Evolutionary conservation across 2,329 filamentous ascomycete species (phyloP).

Genomic region (Fusarium sp.): DNA sequence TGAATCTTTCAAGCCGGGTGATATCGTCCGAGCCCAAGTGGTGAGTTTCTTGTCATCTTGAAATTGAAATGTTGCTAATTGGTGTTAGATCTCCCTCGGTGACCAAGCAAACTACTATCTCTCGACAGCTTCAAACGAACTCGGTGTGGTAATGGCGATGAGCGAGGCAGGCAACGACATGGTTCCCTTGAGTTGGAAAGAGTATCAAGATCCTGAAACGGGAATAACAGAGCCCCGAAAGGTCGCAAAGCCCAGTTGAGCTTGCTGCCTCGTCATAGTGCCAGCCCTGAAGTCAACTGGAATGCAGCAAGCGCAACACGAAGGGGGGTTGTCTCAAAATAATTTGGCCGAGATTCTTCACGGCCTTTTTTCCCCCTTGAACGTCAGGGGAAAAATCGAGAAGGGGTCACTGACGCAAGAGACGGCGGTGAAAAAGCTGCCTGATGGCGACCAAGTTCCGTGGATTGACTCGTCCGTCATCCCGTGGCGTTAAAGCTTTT

Average conservation of each 20-base stretch:
- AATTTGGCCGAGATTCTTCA: slow-evolving; percentile 13
- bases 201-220: slow-evolving; percentile 87
- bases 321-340: slow-evolving; percentile 26
- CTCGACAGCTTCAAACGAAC: slow-evolving; percentile 89
- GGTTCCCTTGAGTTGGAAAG: slow-evolving; percentile 95
- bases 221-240: slow-evolving; percentile 84
- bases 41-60: slow-evolving; percentile 57
- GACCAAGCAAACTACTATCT: slow-evolving; percentile 97
- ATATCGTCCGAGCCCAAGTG: slow-evolving; percentile 88
- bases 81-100: slow-evolving; percentile 79
- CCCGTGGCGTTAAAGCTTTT: slow-evolving; percentile 24
- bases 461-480: background rate
- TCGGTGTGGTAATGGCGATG: slow-evolving; percentile 92
- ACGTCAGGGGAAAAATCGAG: slow-evolving; percentile 1
- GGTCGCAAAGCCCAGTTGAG: slow-evolving; percentile 91
- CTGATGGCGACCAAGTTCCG: slow-evolving; percentile 18
- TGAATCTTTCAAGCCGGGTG: slow-evolving; percentile 91
- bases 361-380: background rate
- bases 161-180: slow-evolving; percentile 91
- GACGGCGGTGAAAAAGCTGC: background rate
- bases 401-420: background rate
- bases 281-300: slow-evolving; percentile 18
- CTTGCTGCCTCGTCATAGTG: slow-evolving; percentile 10
- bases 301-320: slow-evolving; percentile 30
- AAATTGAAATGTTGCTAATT: slow-evolving; percentile 1